Evolutionary conservation across 768 basidiomycete species (phyloP).

Genomic region (Tubosaeta sp.): DNA sequence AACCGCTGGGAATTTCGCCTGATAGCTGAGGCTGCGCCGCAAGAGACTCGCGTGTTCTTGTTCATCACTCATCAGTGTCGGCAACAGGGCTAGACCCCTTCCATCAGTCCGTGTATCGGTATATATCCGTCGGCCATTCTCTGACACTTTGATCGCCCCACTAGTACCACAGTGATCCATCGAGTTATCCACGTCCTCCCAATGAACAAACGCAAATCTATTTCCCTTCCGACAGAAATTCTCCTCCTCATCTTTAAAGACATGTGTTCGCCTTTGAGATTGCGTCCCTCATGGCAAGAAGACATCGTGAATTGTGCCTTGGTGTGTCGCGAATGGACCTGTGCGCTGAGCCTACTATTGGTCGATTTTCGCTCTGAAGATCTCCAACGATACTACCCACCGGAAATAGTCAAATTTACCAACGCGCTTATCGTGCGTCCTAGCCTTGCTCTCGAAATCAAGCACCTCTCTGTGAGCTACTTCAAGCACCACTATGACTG

Average conservation of each 20-base stretch:
- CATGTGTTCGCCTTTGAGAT: neutral
- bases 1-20: no score
- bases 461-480: slow-evolving; percentile 5
- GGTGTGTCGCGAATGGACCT: slow-evolving; percentile 10
- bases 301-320: slow-evolving; percentile 6
- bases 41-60: no score
- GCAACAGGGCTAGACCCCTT: no score
- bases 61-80: no score
- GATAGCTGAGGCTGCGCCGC: no score
- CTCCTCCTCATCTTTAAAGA: slow-evolving; percentile 5
- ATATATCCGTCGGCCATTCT: neutral
- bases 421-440: neutral
- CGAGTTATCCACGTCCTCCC: slow-evolving; percentile 1
- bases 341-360: slow-evolving; percentile 8
- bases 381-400: neutral
- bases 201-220: neutral
- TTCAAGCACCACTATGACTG: slow-evolving; percentile 5
- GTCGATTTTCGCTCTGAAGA: slow-evolving; percentile 5
- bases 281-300: neutral
- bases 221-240: slow-evolving; percentile 7
- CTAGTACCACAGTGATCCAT: neutral
- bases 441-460: slow-evolving; percentile 5
- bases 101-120: no score
- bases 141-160: neutral
- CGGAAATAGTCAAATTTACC: slow-evolving; percentile 6